Conservation (phyloP, 1,284 basidiomycete genomes). For the Heterobasidion irregulare region DNA sequence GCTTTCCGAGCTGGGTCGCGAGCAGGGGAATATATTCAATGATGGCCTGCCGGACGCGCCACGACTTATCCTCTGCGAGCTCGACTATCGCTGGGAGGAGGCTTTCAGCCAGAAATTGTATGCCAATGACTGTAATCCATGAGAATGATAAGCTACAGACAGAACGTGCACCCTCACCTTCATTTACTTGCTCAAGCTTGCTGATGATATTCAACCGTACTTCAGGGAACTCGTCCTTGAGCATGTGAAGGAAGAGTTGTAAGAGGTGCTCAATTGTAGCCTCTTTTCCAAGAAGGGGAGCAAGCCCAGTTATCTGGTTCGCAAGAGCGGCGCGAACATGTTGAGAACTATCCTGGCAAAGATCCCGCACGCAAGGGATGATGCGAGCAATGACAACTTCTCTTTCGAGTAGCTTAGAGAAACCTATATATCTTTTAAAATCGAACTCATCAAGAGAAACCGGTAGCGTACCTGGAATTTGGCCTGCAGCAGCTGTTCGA, state of each 20-base stretch:
- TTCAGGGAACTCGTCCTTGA: slow-evolving; percentile 99
- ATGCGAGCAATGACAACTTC: slow-evolving; percentile 92
- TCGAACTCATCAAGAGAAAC: background rate
- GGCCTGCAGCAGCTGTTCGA: slow-evolving; percentile 90
- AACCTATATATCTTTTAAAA: slow-evolving; percentile 46
- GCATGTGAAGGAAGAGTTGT: slow-evolving; percentile 90
- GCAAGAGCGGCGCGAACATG: slow-evolving; percentile 97
- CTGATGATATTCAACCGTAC: slow-evolving; percentile 98
- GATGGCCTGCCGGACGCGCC: slow-evolving; percentile 99
- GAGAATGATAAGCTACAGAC: background rate
- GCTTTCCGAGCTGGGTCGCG: slow-evolving; percentile 92
- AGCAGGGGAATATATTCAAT: slow-evolving; percentile 98
- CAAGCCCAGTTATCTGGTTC: slow-evolving; percentile 96
- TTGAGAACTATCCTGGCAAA: slow-evolving; percentile 91
- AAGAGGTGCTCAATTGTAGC: slow-evolving; percentile 96
- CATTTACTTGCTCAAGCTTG: slow-evolving; percentile 95
- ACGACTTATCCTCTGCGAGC: slow-evolving; percentile 98
- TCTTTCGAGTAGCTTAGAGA: slow-evolving; percentile 90
- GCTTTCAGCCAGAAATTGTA: slow-evolving; percentile 92
- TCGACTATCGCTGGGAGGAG: slow-evolving; percentile 97
- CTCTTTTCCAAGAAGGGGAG: slow-evolving; percentile 90
- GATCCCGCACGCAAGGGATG: slow-evolving; percentile 94
- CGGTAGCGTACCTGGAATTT: slow-evolving; percentile 79
- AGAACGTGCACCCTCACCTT: slow-evolving; percentile 44
- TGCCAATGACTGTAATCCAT: slow-evolving; percentile 77